Base-by-base conservation (phyloP, 352 stramenopile genomes). In the Pythium periplocum region DNA sequence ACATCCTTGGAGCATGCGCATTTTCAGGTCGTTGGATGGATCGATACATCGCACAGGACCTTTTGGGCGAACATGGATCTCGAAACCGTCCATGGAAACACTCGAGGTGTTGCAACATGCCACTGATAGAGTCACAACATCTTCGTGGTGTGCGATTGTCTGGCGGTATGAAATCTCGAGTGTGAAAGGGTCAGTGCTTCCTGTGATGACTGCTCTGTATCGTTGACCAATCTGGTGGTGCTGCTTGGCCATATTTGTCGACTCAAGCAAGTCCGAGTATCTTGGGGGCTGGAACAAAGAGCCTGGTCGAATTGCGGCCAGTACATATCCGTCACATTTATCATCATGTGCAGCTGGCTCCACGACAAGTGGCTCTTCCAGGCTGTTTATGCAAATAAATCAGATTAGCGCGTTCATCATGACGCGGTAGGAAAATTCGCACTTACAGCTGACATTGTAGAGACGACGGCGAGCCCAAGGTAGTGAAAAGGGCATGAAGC, bases 91-190 rank as follows among this genome's bases (percentile, higher is more conserved):
- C 2, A 90, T 62, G 0, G 78, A 6, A 7, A 88, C 53, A 39
- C 69, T 89, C 49, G 66, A 88, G 33, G 83, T 68, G 48, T 93
- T 93, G 62, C 71, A 86, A 52, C 68, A 85, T 6, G 62, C 73
- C 9, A 93, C 52, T 4, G 64, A 64, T 0, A 91, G 52, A 30
- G 64, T 55, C 8, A 91, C 48, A 2, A 78, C 57, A 6, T 89
- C 70, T 53, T 87, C 75, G 9, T 75, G 69, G 26, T 53, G 57
- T 8, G 53, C 41, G 6, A 70, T 42, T 0, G 70, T 62, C 35
- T 93, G 80, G 2, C 75, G 66, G 49, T 86, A 85, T 6, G 64
- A 74, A 12, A 90, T 62, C 30, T 67, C 65, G 31, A 93, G 53
- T 1, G 73, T 69, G 2, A 93, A 63, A 6, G 78, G 83, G 31